Evolutionary conservation across 2,329 filamentous ascomycete genomes (phyloP), one percentile per base, ranked within the genome.

Genomic region (Huntiella savannae): DNA sequence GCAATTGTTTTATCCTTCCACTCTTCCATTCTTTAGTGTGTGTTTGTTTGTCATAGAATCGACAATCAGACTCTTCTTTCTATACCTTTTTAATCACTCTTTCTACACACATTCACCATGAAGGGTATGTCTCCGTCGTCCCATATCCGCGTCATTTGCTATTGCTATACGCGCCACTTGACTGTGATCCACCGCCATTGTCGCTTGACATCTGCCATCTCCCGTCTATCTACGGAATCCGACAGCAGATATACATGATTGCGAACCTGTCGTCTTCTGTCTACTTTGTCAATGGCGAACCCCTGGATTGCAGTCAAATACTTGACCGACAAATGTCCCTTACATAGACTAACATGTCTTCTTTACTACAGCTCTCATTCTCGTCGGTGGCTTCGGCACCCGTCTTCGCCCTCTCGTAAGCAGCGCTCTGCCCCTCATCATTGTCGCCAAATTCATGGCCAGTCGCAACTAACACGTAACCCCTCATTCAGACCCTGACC

Each of bases 371-470:
- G 86, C 87, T 69, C 81, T 95, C 62, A 95, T 94, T 80, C 87
- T 96, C 62, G 91, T 96, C 66, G 91, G 91, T 69, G 91, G 88
- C 65, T 98, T 95, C 66, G 88, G 88, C 69, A 98, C 88, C 65
- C 87, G 88, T 67, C 81, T 98, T 59, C 83, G 88, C 62, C 88
- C 88, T 71, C 76, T 96, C 61, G 85, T 93, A 79, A 61, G 79
- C 57, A 28, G 41, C 36, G 22, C 15, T 33, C 12, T 28, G 7
- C 6, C 17, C 35, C n/a, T 38, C 13, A 12, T 17, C 11, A 4
- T n/a, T 6, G 4, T 17, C 12, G 11, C 12, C 28, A 33, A n/a
- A 3, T 10, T 33, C 10, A 43, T 5, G 10, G 32, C 47, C 15
- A 34, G 33, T 39, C 39, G 42, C 12, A 32, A 37, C 47, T 46